These are phyloP conservation scores for Boletus tomentosulus DNA, from an alignment of 768 basidiomycete genomes.

Conservation along the genomic window DNA sequence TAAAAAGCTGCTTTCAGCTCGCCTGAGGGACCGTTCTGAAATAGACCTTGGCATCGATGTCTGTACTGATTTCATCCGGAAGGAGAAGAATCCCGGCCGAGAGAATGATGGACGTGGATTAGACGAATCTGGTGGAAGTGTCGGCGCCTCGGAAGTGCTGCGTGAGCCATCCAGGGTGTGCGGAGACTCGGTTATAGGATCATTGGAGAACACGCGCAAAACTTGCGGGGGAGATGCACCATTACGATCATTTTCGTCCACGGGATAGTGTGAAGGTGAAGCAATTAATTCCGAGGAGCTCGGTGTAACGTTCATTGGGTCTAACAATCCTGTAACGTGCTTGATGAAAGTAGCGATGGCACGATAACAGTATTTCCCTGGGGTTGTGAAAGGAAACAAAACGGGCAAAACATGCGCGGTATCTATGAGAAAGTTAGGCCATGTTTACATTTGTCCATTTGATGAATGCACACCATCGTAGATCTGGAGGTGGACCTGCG, in stretches of 20 bases:
- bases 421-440: constrained; percentile 37
- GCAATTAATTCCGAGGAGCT: constrained; percentile 10
- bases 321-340: constrained; percentile 51
- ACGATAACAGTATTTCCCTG: constrained; percentile 76
- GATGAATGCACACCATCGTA: constrained; percentile 63
- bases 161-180: not conserved
- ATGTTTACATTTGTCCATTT: constrained; percentile 17
- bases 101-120: constrained; percentile 7
- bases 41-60: constrained; percentile 11
- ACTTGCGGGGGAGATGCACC: not conserved
- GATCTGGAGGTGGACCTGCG: constrained; percentile 87
- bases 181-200: not conserved
- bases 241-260: not conserved
- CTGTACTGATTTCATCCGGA: constrained; percentile 14
- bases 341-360: constrained; percentile 70
- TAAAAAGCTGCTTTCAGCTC: not conserved
- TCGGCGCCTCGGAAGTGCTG: not conserved
- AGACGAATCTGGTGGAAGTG: not conserved
- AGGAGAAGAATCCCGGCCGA: constrained; percentile 11
- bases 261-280: not conserved
- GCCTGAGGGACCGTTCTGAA: constrained; percentile 10
- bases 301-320: constrained; percentile 8
- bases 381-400: constrained; percentile 71
- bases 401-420: constrained; percentile 71
- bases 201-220: constrained; percentile 2